Evolutionary conservation across 768 basidiomycete genomes (phyloP).

Genomic region (Mycena indigotica): DNA sequence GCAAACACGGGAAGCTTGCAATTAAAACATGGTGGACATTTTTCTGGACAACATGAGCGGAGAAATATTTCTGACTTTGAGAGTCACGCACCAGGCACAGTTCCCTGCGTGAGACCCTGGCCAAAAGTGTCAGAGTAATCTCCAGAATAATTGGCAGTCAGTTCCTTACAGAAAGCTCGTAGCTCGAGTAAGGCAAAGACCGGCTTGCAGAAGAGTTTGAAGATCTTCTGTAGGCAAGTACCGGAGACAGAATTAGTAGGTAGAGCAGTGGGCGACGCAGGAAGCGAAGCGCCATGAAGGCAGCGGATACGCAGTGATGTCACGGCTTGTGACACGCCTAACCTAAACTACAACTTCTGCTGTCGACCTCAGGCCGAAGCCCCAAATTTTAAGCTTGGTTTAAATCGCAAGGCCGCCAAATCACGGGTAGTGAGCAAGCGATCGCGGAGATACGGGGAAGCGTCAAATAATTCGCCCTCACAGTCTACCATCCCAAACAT

Average conservation of each 20-base stretch:
- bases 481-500: no score
- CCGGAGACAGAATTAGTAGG: slow-evolving; percentile 11
- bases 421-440: no score
- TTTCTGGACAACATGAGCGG: slow-evolving; percentile 35
- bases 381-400: no score
- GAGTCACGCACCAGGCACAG: slow-evolving; percentile 12
- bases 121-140: background rate
- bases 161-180: slow-evolving; percentile 19
- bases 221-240: slow-evolving; percentile 2
- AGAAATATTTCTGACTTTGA: background rate
- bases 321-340: no score
- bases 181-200: slow-evolving; percentile 17
- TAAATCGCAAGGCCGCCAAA: no score
- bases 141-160: background rate
- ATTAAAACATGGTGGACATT: slow-evolving; percentile 93
- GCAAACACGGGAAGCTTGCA: slow-evolving; percentile 89
- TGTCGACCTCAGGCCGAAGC: no score
- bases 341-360: no score
- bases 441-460: no score
- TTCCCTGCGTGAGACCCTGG: slow-evolving; percentile 11
- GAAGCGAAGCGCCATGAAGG: slow-evolving; percentile 18
- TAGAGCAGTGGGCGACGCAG: background rate
- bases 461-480: no score
- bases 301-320: slow-evolving; percentile 5
- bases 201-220: slow-evolving; percentile 13